phyloP scores from a whole-genome alignment of 2,329 filamentous ascomycete species.

The Sarocladium strictum region DNA sequence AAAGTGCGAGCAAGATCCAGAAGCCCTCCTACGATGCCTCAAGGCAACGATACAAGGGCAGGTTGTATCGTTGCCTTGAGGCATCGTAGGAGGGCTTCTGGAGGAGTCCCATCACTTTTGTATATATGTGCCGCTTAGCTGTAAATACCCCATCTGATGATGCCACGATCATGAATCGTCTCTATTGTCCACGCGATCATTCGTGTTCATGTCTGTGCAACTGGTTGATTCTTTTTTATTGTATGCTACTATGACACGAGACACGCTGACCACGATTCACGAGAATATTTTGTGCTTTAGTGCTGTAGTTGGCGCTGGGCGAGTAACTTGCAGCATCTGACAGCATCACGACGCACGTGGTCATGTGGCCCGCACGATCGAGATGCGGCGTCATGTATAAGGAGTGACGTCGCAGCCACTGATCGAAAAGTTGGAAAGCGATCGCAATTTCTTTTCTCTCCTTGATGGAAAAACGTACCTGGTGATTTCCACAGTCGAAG shows the following conservation, averaged over 20 bases:
- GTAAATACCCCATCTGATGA: slow-evolving; percentile 33
- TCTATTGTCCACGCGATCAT: slow-evolving; percentile 3
- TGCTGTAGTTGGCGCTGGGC: background rate
- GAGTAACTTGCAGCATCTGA: slow-evolving; percentile 9
- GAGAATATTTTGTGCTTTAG: slow-evolving; percentile 6
- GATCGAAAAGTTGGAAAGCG: background rate
- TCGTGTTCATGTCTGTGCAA: background rate
- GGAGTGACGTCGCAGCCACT: background rate
- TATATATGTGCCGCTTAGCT: slow-evolving; percentile 33
- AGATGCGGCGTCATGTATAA: slow-evolving; percentile 2
- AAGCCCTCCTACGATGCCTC: slow-evolving; percentile 36
- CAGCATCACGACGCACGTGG: slow-evolving; percentile 2
- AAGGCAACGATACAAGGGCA: slow-evolving; percentile 34
- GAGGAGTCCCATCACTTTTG: slow-evolving; percentile 26
- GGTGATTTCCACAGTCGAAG: background rate
- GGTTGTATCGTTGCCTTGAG: slow-evolving; percentile 32
- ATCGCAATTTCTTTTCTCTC: background rate
- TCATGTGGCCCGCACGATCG: slow-evolving; percentile 1
- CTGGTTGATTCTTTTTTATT: background rate
- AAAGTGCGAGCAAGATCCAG: slow-evolving; percentile 40
- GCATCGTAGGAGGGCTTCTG: slow-evolving; percentile 39
- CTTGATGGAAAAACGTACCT: background rate
- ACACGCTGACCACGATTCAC: slow-evolving; percentile 4
- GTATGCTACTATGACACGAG: background rate
- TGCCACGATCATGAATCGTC: slow-evolving; percentile 16